Percentiles rank a stretch among this genome's conserved stretches.
Evolutionary conservation across 257 asterid genomes (phyloP).

Genomic region (Nicotiana undulata): DNA sequence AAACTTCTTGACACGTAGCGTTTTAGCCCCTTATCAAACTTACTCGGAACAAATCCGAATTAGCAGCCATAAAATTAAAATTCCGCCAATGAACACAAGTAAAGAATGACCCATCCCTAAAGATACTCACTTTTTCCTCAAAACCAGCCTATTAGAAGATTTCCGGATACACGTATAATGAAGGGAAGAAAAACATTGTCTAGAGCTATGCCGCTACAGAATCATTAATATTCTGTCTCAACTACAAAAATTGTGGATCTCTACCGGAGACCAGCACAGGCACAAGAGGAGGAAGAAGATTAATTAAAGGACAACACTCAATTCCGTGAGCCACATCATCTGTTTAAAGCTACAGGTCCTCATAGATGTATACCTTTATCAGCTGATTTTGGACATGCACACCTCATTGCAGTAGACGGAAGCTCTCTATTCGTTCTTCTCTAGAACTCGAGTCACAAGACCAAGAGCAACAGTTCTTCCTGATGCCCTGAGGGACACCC

Average conservation of each 20-base stretch:
- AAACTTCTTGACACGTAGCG: too few species aligned
- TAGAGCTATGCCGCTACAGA: background rate
- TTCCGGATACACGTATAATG: background rate
- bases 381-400: background rate
- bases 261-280: background rate
- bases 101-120: background rate
- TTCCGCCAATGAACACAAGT: background rate
- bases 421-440: background rate
- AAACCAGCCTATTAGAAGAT: background rate
- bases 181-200: background rate
- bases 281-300: background rate
- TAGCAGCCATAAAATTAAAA: too few species aligned
- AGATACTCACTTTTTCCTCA: background rate
- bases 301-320: background rate
- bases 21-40: too few species aligned
- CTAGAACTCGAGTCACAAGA: background rate
- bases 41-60: too few species aligned
- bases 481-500: slow-evolving; percentile 73
- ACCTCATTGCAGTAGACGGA: background rate
- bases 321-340: background rate
- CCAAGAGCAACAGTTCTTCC: slow-evolving; percentile 83
- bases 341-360: background rate
- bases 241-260: background rate
- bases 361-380: background rate
- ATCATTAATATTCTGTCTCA: background rate